phyloP scores from a whole-genome alignment of 1,284 basidiomycete species.

The Kwoniella shivajii region DNA sequence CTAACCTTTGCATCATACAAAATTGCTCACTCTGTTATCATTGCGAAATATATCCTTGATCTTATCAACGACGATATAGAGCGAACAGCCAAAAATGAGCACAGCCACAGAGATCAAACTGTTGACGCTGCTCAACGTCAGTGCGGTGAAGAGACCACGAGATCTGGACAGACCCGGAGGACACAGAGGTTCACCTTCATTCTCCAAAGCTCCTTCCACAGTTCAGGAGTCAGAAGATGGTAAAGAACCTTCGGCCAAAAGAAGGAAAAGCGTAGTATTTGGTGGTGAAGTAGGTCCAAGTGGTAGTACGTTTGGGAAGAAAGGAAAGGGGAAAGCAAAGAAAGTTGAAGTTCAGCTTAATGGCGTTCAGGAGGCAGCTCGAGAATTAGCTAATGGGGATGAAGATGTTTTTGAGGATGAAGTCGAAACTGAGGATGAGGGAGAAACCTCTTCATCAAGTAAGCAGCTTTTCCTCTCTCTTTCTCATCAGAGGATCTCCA shows the following conservation, averaged over 20 bases:
- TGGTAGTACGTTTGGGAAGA: conserved; percentile 43
- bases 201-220: conserved; percentile 4
- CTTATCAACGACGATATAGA: background rate
- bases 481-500: too few relatives aligned
- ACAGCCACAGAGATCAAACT: conserved; percentile 72
- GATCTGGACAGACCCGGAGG: conserved; percentile 55
- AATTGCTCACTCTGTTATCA: background rate
- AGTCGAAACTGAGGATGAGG: conserved; percentile 26
- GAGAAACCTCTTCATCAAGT: conserved; percentile 17
- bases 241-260: conserved; percentile 22
- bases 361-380: conserved; percentile 17
- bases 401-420: conserved; percentile 22
- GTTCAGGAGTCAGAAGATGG: background rate
- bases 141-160: conserved; percentile 64
- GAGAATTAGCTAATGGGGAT: conserved; percentile 11
- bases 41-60: background rate
- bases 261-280: conserved; percentile 46
- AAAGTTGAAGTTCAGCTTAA: conserved; percentile 12
- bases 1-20: background rate
- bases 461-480: conserved; percentile 2
- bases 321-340: conserved; percentile 28
- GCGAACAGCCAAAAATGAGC: conserved; percentile 37
- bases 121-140: conserved; percentile 91
- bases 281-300: conserved; percentile 53
- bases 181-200: conserved; percentile 57